These are phyloP conservation scores for Tilletia setariae DNA, from an alignment of 1,284 basidiomycete species.

Conservation along the genomic window DNA sequence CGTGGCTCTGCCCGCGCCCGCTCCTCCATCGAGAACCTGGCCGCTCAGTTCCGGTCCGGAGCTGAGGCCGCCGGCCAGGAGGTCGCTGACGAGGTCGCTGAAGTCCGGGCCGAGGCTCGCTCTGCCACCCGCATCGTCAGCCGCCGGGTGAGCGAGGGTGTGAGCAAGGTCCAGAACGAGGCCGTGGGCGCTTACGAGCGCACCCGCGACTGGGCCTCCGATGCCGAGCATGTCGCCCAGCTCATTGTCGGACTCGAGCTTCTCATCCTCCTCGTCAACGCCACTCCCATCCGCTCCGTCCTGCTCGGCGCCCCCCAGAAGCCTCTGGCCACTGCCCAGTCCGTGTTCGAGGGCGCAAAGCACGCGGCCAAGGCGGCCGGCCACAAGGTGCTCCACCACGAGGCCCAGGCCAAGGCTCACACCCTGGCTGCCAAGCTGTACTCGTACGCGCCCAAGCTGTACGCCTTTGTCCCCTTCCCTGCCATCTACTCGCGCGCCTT, in stretches of 20 bases:
- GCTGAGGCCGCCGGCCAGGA: conserved; percentile 29
- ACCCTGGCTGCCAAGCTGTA: conserved; percentile 25
- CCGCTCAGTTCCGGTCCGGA: conserved; percentile 10
- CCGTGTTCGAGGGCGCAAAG: conserved; percentile 27
- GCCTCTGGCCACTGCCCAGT: neutral
- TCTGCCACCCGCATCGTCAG: conserved; percentile 18
- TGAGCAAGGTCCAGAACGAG: conserved; percentile 29
- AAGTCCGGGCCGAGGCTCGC: conserved; percentile 30
- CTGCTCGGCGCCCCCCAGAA: conserved; percentile 29
- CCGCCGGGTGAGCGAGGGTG: conserved; percentile 21
- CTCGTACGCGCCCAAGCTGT: conserved; percentile 9
- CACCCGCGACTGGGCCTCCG: conserved; percentile 33
- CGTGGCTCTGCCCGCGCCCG: conserved; percentile 32
- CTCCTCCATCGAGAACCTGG: conserved; percentile 31
- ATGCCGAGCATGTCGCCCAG: conserved; percentile 36
- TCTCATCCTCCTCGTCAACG: conserved; percentile 33
- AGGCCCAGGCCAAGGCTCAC: conserved; percentile 31
- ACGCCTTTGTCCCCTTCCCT: conserved; percentile 15
- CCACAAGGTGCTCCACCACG: conserved; percentile 36
- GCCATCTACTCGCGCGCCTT: conserved; percentile 25
- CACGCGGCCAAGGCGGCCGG: conserved; percentile 28
- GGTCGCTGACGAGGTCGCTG: conserved; percentile 31
- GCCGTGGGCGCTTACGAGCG: conserved; percentile 28
- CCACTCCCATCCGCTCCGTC: conserved; percentile 35
- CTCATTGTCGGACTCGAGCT: conserved; percentile 38